Percentiles rank a stretch among this genome's conserved stretches.
phyloP scores from a whole-genome alignment of 495 filamentous ascomycete species.

The Aspergillus haitiensis region DNA sequence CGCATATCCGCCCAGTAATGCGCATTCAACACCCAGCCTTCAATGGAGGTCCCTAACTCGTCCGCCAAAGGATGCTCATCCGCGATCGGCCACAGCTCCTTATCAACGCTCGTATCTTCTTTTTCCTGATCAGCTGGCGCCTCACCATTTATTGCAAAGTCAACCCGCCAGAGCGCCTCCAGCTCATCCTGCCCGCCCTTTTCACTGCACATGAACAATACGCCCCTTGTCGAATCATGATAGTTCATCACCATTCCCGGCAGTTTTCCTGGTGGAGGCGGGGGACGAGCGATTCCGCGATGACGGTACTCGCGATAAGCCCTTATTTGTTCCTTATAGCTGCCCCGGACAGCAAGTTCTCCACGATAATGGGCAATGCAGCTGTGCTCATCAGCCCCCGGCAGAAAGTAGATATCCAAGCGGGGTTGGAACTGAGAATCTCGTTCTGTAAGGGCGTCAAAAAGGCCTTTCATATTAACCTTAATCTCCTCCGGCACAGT shows the following conservation, averaged over 20 bases:
- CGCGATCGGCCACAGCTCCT: not conserved
- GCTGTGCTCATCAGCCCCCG: not conserved
- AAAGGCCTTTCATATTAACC: not conserved
- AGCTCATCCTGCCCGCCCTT: not conserved
- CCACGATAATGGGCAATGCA: not conserved
- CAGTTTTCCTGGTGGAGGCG: not conserved
- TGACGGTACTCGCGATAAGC: not conserved
- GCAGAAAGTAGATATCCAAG: not conserved
- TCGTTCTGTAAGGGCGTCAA: not conserved
- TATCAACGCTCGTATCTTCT: not conserved
- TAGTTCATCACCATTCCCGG: not conserved
- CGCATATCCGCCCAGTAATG: not conserved
- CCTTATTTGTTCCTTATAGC: not conserved
- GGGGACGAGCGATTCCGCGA: not conserved
- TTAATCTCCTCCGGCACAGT: not conserved
- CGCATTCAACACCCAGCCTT: not conserved
- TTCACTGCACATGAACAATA: not conserved
- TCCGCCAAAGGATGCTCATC: not conserved
- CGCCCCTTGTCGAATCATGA: not conserved
- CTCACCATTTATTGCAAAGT: not conserved
- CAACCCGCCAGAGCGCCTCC: not conserved
- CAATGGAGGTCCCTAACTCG: not conserved
- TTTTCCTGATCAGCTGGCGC: not conserved
- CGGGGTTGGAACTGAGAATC: not conserved
- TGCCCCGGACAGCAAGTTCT: not conserved